A percentile compares a stretch with the other conserved stretches of the same genome.
Evolutionary conservation across 176 grass and related monocot genomes (phyloP).

Genomic region (Raddia guianensis): DNA sequence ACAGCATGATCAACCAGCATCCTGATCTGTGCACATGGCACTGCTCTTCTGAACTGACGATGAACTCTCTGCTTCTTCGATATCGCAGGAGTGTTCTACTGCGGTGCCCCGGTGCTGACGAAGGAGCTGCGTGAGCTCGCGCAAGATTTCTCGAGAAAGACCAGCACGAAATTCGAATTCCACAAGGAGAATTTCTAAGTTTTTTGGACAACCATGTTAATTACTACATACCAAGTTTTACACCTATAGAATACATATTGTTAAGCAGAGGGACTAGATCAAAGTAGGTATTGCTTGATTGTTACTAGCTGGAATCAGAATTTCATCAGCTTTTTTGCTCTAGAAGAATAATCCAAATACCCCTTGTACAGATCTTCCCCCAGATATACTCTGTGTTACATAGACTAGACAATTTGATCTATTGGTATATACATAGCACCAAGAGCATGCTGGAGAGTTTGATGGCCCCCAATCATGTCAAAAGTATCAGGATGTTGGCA

Average conservation of each 20-base stretch:
- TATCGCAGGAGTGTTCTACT: conserved; percentile 89
- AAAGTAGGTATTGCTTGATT: conserved; percentile 55
- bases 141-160: conserved; percentile 77
- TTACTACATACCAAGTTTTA: conserved; percentile 41
- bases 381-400: conserved; percentile 19
- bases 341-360: conserved; percentile 46
- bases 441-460: conserved; percentile 28
- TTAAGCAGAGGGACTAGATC: conserved; percentile 40
- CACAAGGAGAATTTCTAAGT: conserved; percentile 94
- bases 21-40: neutral
- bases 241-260: conserved; percentile 27
- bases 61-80: conserved; percentile 27
- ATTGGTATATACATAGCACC: neutral
- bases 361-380: conserved; percentile 42
- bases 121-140: conserved; percentile 73
- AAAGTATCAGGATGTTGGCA: conserved; percentile 28
- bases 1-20: neutral
- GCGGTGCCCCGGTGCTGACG: conserved; percentile 69
- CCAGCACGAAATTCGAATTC: conserved; percentile 85
- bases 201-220: conserved; percentile 22
- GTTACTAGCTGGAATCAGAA: conserved; percentile 21
- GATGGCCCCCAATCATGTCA: conserved; percentile 42
- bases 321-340: conserved; percentile 43
- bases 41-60: neutral
- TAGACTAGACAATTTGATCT: conserved; percentile 29